A percentile compares a stretch with the other conserved stretches of the same genome.
These are phyloP conservation scores for Sparassis latifolia DNA, from an alignment of 1,284 basidiomycete genomes.

Conservation along the genomic window DNA sequence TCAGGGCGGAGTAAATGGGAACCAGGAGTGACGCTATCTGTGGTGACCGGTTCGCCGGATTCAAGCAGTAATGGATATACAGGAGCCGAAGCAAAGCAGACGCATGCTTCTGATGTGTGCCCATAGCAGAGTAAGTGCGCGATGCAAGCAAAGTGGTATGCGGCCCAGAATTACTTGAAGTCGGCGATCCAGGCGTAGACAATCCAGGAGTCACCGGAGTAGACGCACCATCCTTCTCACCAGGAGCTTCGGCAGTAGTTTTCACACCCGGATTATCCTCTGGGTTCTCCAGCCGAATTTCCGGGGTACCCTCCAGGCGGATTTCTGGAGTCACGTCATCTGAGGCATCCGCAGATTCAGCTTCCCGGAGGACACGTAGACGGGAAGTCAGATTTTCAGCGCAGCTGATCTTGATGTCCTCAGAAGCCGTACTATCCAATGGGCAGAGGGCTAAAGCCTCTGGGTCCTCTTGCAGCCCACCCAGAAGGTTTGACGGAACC, in stretches of 20 bases:
- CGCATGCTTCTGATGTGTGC: constrained; percentile 52
- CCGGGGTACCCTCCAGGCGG: constrained; percentile 34
- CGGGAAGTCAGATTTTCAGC: constrained; percentile 49
- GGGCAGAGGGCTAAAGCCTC: constrained; percentile 42
- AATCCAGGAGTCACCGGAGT: constrained; percentile 22
- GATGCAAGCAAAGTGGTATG: constrained; percentile 50
- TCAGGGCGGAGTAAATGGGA: constrained; percentile 58
- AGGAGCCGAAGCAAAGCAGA: constrained; percentile 63
- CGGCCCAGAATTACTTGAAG: constrained; percentile 21
- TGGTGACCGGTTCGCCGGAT: constrained; percentile 63
- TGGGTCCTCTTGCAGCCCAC: constrained; percentile 44
- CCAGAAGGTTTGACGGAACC: constrained; percentile 47
- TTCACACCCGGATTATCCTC: constrained; percentile 12
- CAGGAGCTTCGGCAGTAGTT: not conserved
- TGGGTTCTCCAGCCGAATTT: constrained; percentile 16
- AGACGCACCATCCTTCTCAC: constrained; percentile 4
- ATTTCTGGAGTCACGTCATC: constrained; percentile 41
- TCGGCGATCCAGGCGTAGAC: constrained; percentile 24
- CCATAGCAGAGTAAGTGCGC: constrained; percentile 35
- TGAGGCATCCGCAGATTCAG: constrained; percentile 16
- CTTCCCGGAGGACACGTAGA: constrained; percentile 37
- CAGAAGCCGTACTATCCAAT: constrained; percentile 43
- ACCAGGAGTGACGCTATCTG: constrained; percentile 63
- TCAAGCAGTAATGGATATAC: constrained; percentile 66
- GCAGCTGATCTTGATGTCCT: constrained; percentile 41